These are phyloP conservation scores for Sporisorium exsertum DNA, from an alignment of 1,284 basidiomycete genomes.

Conservation along the genomic window DNA sequence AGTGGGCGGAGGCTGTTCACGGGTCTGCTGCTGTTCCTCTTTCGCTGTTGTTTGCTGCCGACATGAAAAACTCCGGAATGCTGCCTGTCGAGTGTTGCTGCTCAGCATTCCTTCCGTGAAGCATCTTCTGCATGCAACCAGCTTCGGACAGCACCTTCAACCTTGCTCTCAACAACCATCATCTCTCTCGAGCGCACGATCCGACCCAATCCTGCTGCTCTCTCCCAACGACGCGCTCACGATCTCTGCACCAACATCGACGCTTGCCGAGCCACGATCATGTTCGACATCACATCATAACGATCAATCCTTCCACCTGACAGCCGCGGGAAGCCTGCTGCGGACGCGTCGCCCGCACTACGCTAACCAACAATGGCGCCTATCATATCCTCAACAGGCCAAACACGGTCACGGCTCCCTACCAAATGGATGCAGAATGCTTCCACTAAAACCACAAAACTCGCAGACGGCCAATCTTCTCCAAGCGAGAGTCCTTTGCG, in stretches of 20 bases:
- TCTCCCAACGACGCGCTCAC: too few species aligned
- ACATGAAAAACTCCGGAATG: conserved; percentile 1
- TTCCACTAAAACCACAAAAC: conserved; percentile 3
- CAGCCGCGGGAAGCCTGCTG: not conserved
- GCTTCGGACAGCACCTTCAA: too few species aligned
- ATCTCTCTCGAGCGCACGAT: not conserved
- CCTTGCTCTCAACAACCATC: not conserved
- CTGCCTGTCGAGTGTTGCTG: not conserved
- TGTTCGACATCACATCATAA: not conserved
- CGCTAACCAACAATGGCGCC: conserved; percentile 21
- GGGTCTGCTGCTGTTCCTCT: not conserved
- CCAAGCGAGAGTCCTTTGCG: conserved; percentile 13
- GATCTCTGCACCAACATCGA: too few species aligned
- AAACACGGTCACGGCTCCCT: conserved; percentile 41
- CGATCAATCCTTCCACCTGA: not conserved
- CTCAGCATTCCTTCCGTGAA: not conserved
- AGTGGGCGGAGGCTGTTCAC: too few species aligned
- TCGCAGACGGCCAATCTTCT: conserved; percentile 4
- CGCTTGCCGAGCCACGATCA: not conserved
- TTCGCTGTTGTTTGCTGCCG: not conserved
- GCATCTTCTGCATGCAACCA: not conserved
- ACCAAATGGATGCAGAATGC: conserved; percentile 36
- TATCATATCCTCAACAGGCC: conserved; percentile 25
- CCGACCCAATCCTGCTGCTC: too few species aligned
- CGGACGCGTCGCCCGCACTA: not conserved